These are phyloP conservation scores for Tetragonia tetragonoides DNA, from an alignment of 148 eudicot species.

Conservation along the genomic window DNA sequence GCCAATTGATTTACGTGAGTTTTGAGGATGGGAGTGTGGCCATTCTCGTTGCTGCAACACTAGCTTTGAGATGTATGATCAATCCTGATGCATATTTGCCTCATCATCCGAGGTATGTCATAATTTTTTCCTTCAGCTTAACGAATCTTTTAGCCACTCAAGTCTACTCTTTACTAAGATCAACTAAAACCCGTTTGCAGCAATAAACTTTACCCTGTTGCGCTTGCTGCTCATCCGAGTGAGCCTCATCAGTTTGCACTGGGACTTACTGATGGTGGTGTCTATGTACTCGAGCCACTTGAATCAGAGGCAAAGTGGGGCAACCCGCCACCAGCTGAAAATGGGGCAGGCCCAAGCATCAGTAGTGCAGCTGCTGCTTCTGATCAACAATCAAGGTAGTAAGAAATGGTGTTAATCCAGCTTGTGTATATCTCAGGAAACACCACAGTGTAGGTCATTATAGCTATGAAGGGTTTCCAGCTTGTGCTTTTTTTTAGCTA, in stretches of 20 bases:
- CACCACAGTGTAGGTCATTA: constrained; percentile 8
- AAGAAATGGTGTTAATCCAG: not conserved
- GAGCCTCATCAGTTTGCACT: constrained; percentile 65
- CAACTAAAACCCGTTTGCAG: constrained; percentile 27
- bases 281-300: constrained; percentile 63
- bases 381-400: constrained; percentile 42
- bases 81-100: constrained; percentile 53
- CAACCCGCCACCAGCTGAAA: constrained; percentile 37
- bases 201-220: constrained; percentile 46
- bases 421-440: constrained; percentile 10
- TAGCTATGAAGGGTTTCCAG: constrained; percentile 6
- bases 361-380: constrained; percentile 38
- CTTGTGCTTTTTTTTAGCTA: not conserved
- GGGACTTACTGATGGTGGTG: constrained; percentile 74
- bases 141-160: not conserved
- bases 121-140: not conserved
- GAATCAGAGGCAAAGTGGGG: constrained; percentile 78
- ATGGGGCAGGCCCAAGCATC: constrained; percentile 47
- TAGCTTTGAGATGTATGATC: constrained; percentile 49
- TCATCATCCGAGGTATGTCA: constrained; percentile 41
- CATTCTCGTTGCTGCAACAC: constrained; percentile 38
- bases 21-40: constrained; percentile 50
- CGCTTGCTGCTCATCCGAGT: constrained; percentile 63
- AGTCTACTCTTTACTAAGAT: not conserved
- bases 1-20: constrained; percentile 47